Evolutionary conservation across 345 rosid genomes (phyloP).

Genomic region (Lumnitzera racemosa): DNA sequence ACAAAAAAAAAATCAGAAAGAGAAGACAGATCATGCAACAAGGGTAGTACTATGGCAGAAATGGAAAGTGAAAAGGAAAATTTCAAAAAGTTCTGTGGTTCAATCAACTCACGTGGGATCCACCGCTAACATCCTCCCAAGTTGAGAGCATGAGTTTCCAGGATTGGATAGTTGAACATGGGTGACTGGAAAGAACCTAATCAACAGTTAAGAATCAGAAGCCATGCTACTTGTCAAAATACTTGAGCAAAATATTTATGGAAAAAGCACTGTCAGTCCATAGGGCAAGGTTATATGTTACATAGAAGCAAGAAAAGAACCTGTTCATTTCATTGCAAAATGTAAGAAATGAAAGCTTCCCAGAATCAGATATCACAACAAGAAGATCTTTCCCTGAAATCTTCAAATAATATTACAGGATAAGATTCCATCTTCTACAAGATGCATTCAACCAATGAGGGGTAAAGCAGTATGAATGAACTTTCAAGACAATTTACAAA

Average conservation of each 20-base stretch:
- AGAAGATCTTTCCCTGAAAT: conserved; percentile 70
- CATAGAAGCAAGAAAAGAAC: conserved; percentile 28
- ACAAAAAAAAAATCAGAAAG: too few species aligned
- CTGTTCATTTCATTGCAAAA: conserved; percentile 98
- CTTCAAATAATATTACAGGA: conserved; percentile 29
- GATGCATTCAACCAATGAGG: too few species aligned
- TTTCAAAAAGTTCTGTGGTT: too few species aligned
- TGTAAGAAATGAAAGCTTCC: conserved; percentile 86
- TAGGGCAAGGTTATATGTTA: not conserved
- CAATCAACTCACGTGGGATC: conserved; percentile 59
- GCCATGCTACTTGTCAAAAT: conserved; percentile 4
- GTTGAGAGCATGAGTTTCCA: conserved; percentile 74
- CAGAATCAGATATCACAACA: conserved; percentile 94
- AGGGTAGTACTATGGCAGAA: too few species aligned
- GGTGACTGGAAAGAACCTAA: conserved; percentile 80
- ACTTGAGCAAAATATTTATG: not conserved
- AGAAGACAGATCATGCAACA: too few species aligned
- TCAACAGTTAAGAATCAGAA: conserved; percentile 21
- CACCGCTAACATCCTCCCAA: conserved; percentile 81
- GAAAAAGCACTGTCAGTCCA: not conserved
- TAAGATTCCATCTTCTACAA: too few species aligned
- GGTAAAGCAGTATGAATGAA: conserved; percentile 5
- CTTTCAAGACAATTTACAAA: not conserved
- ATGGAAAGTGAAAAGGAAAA: not conserved
- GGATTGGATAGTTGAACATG: conserved; percentile 76